These are phyloP conservation scores for Jaminaea rosea DNA, from an alignment of 1,284 basidiomycete species.

Conservation along the genomic window DNA sequence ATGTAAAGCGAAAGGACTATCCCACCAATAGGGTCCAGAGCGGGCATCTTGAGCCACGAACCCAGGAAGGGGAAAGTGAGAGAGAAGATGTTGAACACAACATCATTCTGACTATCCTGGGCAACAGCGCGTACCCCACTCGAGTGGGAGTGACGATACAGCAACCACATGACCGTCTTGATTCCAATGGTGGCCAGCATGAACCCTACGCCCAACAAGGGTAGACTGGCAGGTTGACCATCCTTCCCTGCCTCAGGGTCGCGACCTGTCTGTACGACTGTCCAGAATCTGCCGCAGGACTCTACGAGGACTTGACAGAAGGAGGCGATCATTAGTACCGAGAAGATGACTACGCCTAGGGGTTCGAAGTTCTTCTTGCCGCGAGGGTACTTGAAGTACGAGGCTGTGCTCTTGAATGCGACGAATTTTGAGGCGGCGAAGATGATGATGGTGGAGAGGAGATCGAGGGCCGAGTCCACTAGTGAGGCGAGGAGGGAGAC, in stretches of 20 bases:
- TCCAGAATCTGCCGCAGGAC: conserved; percentile 24
- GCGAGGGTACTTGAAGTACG: conserved; percentile 50
- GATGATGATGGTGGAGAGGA: conserved; percentile 52
- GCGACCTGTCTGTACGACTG: conserved; percentile 34
- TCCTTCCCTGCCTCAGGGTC: conserved; percentile 30
- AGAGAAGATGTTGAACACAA: conserved; percentile 54
- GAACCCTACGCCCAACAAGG: conserved; percentile 39
- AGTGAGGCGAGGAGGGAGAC: conserved; percentile 55
- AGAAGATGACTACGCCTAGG: conserved; percentile 51
- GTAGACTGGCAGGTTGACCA: conserved; percentile 20
- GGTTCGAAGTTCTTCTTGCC: conserved; percentile 53
- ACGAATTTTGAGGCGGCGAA: conserved; percentile 39
- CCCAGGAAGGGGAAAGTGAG: conserved; percentile 52
- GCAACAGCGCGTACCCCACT: conserved; percentile 47
- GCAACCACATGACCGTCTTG: conserved; percentile 52
- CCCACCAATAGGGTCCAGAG: conserved; percentile 42
- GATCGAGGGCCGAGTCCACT: conserved; percentile 54
- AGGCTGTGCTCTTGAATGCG: conserved; percentile 35
- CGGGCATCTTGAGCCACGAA: conserved; percentile 20
- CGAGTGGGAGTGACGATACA: conserved; percentile 47
- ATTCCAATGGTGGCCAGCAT: conserved; percentile 55
- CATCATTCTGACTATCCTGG: conserved; percentile 51
- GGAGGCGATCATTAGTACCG: conserved; percentile 56
- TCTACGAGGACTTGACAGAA: conserved; percentile 42
- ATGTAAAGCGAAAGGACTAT: conserved; percentile 8